Evolutionary conservation across 2,329 filamentous ascomycete genomes (phyloP), one percentile per base, ranked within the genome.

Genomic region (Leptographium lundbergii): DNA sequence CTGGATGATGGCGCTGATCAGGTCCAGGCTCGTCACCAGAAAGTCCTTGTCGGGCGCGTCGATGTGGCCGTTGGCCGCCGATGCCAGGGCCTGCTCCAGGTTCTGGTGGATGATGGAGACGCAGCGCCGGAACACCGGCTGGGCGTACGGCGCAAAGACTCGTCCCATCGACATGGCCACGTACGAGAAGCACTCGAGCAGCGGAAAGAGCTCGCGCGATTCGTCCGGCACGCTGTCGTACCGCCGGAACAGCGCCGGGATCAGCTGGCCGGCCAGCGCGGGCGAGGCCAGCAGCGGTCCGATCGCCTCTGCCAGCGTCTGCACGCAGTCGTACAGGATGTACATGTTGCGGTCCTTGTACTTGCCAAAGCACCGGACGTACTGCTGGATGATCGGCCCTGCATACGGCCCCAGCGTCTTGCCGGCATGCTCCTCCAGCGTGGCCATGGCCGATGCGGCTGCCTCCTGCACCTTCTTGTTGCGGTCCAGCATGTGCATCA

Each of bases 301-400:
- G 58, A 97, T 87, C 68, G 90, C 87, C 71, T 99, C 94, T 4
- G 94, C 94, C 60, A 99, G 77, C 0, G 94, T 99, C 74, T 99
- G 94, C 39, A 99, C 89, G 71, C 94, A 97, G 74, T 99, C 94
- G 75, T 99, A 99, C 39, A 99, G 82, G 58, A 97, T 95, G 75
- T 95, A 96, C 84, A 97, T 96, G 75, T 99, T 99, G 67, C 90
- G 87, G 72, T 97, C 92, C 79, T 99, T 97, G 82, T 97, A 99
- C 73, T 88, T 91, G 57, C 79, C 81, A 73, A 99, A 99, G 72
- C 94, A 99, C 61, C 81, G 79, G 57, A 96, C 91, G 68, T 92
- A 97, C 70, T 97, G 94, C 62, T 86, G 86, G 57, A 97, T 83
- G 66, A 99, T 97, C 29, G 91, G 89, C 32, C 86, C 81, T 67